phyloP scores from a whole-genome alignment of 805 yeast genomes.

The Candida caryicola region DNA sequence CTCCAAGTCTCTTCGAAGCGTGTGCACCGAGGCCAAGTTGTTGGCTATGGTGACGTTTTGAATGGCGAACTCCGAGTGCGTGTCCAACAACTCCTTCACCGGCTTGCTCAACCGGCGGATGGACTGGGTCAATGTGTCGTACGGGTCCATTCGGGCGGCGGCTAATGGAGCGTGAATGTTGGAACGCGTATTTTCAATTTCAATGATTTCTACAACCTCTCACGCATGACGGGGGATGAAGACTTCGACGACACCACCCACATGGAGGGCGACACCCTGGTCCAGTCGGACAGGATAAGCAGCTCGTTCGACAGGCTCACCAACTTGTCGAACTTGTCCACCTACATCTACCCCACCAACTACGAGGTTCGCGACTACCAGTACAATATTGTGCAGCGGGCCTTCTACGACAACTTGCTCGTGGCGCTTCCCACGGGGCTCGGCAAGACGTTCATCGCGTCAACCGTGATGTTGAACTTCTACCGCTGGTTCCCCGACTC shows the following conservation, averaged over 20 bases:
- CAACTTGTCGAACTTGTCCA: slow-evolving; percentile 9
- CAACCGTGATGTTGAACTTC: slow-evolving; percentile 88
- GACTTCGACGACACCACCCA: too few species aligned
- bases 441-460: slow-evolving; percentile 95
- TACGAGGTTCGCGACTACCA: slow-evolving; percentile 86
- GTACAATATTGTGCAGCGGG: slow-evolving; percentile 67
- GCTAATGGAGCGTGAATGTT: too few species aligned
- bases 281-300: too few species aligned
- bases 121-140: slow-evolving; percentile 20
- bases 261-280: too few species aligned
- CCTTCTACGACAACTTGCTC: slow-evolving; percentile 69
- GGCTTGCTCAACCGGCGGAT: slow-evolving; percentile 25
- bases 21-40: slow-evolving; percentile 19
- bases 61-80: slow-evolving; percentile 29
- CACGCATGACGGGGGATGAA: too few species aligned
- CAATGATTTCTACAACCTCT: too few species aligned
- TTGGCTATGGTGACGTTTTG: slow-evolving; percentile 27
- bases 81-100: slow-evolving; percentile 19
- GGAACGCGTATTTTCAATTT: neutral
- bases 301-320: neutral
- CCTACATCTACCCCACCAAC: slow-evolving; percentile 82
- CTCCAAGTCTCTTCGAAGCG: slow-evolving; percentile 1
- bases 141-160: slow-evolving; percentile 20
- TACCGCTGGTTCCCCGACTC: slow-evolving; percentile 78
- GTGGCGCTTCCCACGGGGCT: slow-evolving; percentile 97